These are phyloP conservation scores for Wickerhamomyces sp. DNA, from an alignment of 1,139 yeast genomes.

Conservation along the genomic window DNA sequence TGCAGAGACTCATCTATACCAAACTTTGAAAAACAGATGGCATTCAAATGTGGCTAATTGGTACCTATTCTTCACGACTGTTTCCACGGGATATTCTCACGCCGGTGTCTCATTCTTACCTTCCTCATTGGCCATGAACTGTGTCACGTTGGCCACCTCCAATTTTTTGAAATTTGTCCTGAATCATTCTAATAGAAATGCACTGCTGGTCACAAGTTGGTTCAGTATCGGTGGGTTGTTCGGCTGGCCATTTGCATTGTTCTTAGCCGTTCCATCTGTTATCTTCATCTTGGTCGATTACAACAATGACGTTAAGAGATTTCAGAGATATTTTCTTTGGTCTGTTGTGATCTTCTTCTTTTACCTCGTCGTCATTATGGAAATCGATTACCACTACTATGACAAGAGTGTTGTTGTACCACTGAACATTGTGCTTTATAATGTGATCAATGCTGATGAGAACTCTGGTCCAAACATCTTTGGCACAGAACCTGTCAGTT, in stretches of 20 bases:
- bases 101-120: constrained; percentile 85
- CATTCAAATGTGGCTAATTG: constrained; percentile 42
- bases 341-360: constrained; percentile 27
- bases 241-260: constrained; percentile 91
- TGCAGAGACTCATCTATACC: constrained; percentile 48
- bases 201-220: constrained; percentile 42
- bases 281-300: constrained; percentile 24
- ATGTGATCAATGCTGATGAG: constrained; percentile 68
- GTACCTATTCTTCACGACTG: constrained; percentile 45
- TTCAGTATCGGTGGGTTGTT: constrained; percentile 63
- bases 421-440: constrained; percentile 74
- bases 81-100: constrained; percentile 72
- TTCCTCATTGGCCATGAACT: constrained; percentile 77
- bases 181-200: constrained; percentile 19
- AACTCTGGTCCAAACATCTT: constrained; percentile 83
- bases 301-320: constrained; percentile 17
- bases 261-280: constrained; percentile 58
- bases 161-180: constrained; percentile 25
- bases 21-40: constrained; percentile 34
- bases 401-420: constrained; percentile 66
- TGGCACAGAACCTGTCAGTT: constrained; percentile 81
- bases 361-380: constrained; percentile 33
- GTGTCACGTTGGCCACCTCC: constrained; percentile 50
- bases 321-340: constrained; percentile 15
- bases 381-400: constrained; percentile 64